A percentile compares a stretch with the other conserved stretches of the same genome.
Conservation (phyloP, 495 filamentous ascomycete genomes). For the Glonium stellatum region DNA sequence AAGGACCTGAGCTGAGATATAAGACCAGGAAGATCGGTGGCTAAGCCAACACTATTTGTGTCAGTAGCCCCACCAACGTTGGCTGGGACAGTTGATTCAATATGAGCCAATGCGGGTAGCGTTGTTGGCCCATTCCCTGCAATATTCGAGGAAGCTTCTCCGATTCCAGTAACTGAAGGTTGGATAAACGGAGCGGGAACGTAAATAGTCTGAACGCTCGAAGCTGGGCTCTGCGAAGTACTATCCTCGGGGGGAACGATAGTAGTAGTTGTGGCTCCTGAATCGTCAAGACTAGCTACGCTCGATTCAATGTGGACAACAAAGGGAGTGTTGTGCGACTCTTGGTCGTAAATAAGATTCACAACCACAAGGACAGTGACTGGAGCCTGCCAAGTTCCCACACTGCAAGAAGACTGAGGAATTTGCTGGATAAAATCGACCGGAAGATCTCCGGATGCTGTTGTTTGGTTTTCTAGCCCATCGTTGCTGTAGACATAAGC, state of each 20-base stretch:
- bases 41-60: not conserved
- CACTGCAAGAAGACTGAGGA: slow-evolving; percentile 17
- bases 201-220: not conserved
- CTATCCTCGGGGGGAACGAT: not conserved
- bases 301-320: slow-evolving; percentile 23
- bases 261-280: not conserved
- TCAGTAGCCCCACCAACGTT: not conserved
- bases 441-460: slow-evolving; percentile 15
- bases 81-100: not conserved
- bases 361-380: slow-evolving; percentile 24
- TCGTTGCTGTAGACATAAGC: slow-evolving; percentile 6
- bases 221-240: not conserved
- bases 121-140: not conserved
- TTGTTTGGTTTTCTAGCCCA: slow-evolving; percentile 8
- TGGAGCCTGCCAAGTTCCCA: slow-evolving; percentile 12
- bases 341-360: slow-evolving; percentile 10
- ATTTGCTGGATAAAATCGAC: slow-evolving; percentile 19
- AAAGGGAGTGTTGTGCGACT: slow-evolving; percentile 4
- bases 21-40: not conserved
- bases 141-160: not conserved
- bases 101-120: not conserved
- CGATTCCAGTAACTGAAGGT: not conserved
- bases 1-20: slow-evolving; percentile 1
- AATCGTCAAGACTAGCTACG: slow-evolving; percentile 6
- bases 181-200: not conserved